Conservation (phyloP, 2,329 filamentous ascomycete species). For the Ophiognomonia clavigignenti-juglandacearum region DNA sequence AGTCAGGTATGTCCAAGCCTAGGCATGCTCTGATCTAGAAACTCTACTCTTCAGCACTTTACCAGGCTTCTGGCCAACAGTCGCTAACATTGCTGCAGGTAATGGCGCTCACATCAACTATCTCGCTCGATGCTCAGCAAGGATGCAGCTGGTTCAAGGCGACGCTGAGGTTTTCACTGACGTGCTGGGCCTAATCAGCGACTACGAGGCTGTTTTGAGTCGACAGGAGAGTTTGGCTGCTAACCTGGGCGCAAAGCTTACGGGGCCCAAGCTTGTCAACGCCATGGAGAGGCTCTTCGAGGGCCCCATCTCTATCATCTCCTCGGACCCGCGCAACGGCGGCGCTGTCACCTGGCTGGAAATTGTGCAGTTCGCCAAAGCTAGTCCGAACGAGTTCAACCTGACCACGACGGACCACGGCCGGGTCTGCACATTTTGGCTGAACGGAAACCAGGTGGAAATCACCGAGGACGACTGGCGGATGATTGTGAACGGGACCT, state of each 20-base stretch:
- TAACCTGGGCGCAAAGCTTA: slow-evolving; percentile 76
- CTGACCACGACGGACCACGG: slow-evolving; percentile 64
- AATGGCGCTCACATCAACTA: slow-evolving; percentile 47
- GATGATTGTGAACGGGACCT: slow-evolving; percentile 74
- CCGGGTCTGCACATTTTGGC: slow-evolving; percentile 74
- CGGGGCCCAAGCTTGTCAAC: slow-evolving; percentile 78
- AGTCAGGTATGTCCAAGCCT: slow-evolving; percentile 36
- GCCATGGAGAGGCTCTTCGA: slow-evolving; percentile 85
- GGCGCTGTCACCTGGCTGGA: slow-evolving; percentile 71
- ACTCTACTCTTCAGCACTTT: neutral
- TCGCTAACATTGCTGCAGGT: slow-evolving; percentile 18
- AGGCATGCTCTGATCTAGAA: neutral
- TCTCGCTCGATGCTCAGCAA: slow-evolving; percentile 39
- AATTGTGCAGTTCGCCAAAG: slow-evolving; percentile 77
- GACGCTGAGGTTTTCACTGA: slow-evolving; percentile 66
- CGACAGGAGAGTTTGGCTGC: slow-evolving; percentile 83
- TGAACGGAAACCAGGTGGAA: slow-evolving; percentile 76
- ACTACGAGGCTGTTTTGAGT: slow-evolving; percentile 78
- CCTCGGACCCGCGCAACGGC: slow-evolving; percentile 54
- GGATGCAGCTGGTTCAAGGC: slow-evolving; percentile 46
- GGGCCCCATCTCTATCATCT: slow-evolving; percentile 58
- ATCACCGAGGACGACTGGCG: slow-evolving; percentile 86
- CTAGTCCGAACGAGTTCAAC: slow-evolving; percentile 73
- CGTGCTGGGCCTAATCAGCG: slow-evolving; percentile 65
- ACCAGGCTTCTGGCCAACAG: slow-evolving; percentile 1